A percentile compares a stretch with the other conserved stretches of the same genome.
Evolutionary conservation across 2,329 filamentous ascomycete genomes (phyloP).

Genomic region (Penicillium sp.): DNA sequence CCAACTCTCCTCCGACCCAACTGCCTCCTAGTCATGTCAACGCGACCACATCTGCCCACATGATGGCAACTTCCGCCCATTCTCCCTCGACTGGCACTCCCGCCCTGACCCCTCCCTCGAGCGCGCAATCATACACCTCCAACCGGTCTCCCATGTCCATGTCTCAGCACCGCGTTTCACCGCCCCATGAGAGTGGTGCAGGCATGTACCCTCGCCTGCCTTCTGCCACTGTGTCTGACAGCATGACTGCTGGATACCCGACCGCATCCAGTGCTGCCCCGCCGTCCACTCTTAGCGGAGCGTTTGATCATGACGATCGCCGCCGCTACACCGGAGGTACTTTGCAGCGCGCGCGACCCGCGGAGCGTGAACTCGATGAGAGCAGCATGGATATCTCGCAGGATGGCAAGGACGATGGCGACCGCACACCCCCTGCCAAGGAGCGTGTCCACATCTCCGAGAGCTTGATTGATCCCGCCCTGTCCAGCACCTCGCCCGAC

Average conservation of each 20-base stretch:
- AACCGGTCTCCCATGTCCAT: conserved; percentile 59
- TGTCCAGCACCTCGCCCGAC: conserved; percentile 32
- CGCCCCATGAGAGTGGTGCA: conserved; percentile 48
- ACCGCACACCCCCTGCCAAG: conserved; percentile 37
- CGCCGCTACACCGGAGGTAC: conserved; percentile 61
- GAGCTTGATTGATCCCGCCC: conserved; percentile 45
- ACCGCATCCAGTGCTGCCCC: conserved; percentile 56
- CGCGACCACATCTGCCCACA: conserved; percentile 37
- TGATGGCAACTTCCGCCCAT: conserved; percentile 43
- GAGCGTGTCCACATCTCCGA: conserved; percentile 31
- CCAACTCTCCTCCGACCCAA: conserved; percentile 54
- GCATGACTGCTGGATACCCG: conserved; percentile 51
- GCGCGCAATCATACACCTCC: conserved; percentile 61
- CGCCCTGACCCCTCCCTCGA: conserved; percentile 61
- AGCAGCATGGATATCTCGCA: conserved; percentile 39
- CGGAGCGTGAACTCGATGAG: conserved; percentile 32
- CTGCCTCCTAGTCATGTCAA: conserved; percentile 43
- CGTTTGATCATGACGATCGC: conserved; percentile 60
- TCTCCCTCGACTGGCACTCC: conserved; percentile 55
- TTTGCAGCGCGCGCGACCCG: conserved; percentile 54
- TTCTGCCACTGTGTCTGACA: conserved; percentile 57
- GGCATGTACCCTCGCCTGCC: conserved; percentile 64
- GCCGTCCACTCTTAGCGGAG: conserved; percentile 58
- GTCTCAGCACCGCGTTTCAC: conserved; percentile 52
- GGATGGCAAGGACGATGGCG: conserved; percentile 29